These are phyloP conservation scores for Purpureocillium lavendulum DNA, from an alignment of 2,329 filamentous ascomycete species.

Conservation along the genomic window DNA sequence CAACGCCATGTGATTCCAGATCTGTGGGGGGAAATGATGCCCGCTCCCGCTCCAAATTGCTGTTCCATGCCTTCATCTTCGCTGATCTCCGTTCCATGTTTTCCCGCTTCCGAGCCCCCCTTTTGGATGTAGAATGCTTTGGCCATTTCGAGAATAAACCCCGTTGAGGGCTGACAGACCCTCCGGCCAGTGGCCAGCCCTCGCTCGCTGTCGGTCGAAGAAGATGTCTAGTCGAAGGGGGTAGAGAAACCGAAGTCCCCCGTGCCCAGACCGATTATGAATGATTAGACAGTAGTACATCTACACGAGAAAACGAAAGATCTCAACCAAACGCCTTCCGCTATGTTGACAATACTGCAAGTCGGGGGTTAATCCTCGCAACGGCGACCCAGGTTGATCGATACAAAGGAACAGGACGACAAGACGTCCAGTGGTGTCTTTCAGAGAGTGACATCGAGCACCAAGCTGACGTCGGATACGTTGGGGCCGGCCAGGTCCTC, in stretches of 20 bases:
- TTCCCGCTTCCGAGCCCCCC: constrained; percentile 18
- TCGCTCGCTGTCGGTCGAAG: background rate
- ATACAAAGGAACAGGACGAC: constrained; percentile 17
- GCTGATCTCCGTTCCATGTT: constrained; percentile 2
- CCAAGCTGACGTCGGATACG: constrained; percentile 92
- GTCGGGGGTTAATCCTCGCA: constrained; percentile 22
- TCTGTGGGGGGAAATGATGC: constrained; percentile 13
- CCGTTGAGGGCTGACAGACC: constrained; percentile 5
- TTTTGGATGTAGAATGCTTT: constrained; percentile 19
- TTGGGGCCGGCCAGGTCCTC: constrained; percentile 87
- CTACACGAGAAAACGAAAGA: constrained; percentile 39
- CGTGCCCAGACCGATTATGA: constrained; percentile 26
- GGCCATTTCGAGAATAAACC: constrained; percentile 15
- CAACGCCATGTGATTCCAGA: constrained; percentile 4
- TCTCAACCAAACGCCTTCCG: constrained; percentile 47
- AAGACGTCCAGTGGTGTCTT: constrained; percentile 26
- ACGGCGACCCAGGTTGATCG: constrained; percentile 15
- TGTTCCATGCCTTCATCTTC: constrained; percentile 17
- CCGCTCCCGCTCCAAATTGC: constrained; percentile 11
- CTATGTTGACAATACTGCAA: constrained; percentile 38
- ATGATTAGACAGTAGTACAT: constrained; percentile 45
- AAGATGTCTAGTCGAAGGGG: constrained; percentile 1
- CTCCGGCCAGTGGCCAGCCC: constrained; percentile 1
- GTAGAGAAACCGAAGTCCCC: constrained; percentile 2
- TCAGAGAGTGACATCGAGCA: constrained; percentile 79